Conservation (phyloP, 306 rosid species). For the Lathyrus tuberosus region DNA sequence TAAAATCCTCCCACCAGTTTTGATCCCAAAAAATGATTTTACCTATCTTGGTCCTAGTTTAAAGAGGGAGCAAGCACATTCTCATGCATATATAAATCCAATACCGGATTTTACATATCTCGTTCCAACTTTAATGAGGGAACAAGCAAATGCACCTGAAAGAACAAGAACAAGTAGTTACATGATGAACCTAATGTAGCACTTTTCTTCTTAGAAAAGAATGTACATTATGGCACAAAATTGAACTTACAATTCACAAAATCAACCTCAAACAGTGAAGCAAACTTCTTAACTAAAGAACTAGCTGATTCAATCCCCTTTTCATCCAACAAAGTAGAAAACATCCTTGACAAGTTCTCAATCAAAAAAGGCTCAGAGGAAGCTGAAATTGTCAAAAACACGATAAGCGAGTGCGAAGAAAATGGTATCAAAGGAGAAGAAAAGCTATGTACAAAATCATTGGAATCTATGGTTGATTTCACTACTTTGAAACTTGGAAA, state of each 20-base stretch:
- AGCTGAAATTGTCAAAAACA: conserved; percentile 49
- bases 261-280: conserved; percentile 25
- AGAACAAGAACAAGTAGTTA: too few relatives aligned
- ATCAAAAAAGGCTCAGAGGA: conserved; percentile 49
- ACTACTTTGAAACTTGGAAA: conserved; percentile 67
- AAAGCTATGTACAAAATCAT: conserved; percentile 75
- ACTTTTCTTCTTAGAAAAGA: too few relatives aligned
- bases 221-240: too few relatives aligned
- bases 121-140: background rate
- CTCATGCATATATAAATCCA: background rate
- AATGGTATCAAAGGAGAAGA: conserved; percentile 61
- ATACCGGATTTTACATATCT: background rate
- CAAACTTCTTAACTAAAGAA: conserved; percentile 60
- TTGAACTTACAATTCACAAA: conserved; percentile 60
- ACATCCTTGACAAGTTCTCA: conserved; percentile 49
- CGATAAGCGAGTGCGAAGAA: conserved; percentile 60
- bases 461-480: conserved; percentile 87
- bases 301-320: conserved; percentile 66
- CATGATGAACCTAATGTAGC: too few relatives aligned
- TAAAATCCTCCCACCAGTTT: background rate
- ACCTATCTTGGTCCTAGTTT: too few relatives aligned
- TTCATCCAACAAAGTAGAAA: conserved; percentile 54
- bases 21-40: too few relatives aligned
- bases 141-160: too few relatives aligned
- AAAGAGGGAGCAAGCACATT: too few relatives aligned